A percentile compares a stretch with the other conserved stretches of the same genome.
phyloP scores from a whole-genome alignment of 257 asterid genomes.

The Petunia secreta region DNA sequence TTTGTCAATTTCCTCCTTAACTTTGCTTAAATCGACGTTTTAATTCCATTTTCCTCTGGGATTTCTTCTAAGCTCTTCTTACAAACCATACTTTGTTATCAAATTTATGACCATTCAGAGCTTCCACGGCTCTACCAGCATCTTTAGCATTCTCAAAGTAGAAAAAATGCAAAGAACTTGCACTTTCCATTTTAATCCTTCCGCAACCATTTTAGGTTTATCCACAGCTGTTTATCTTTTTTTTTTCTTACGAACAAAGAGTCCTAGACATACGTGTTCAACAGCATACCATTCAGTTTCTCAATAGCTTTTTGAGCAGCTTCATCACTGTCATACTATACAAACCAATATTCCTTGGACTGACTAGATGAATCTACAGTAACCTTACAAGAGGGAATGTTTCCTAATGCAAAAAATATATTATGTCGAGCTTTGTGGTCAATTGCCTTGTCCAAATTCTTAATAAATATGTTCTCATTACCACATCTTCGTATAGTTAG shows the following conservation, averaged over 20 bases:
- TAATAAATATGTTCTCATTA: constrained; percentile 34
- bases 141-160: constrained; percentile 82
- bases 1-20: constrained; percentile 62
- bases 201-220: constrained; percentile 39
- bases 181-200: constrained; percentile 79
- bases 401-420: constrained; percentile 77
- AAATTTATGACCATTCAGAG: too few relatives aligned
- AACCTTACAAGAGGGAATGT: constrained; percentile 29
- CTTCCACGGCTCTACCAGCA: constrained; percentile 55
- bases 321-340: too few relatives aligned
- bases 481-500: constrained; percentile 74
- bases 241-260: constrained; percentile 46
- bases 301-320: constrained; percentile 59
- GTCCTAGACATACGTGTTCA: constrained; percentile 59
- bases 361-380: too few relatives aligned
- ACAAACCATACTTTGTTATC: too few relatives aligned
- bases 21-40: constrained; percentile 85
- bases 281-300: constrained; percentile 70
- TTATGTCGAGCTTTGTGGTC: constrained; percentile 69
- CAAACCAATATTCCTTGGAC: too few relatives aligned
- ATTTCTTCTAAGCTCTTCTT: too few relatives aligned
- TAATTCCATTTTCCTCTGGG: constrained; percentile 69
- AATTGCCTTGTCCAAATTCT: too few relatives aligned
- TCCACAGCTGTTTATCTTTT: constrained; percentile 80
- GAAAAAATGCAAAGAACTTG: constrained; percentile 79